Evolutionary conservation across 345 rosid species (phyloP).

Genomic region (Turnera subulata): DNA sequence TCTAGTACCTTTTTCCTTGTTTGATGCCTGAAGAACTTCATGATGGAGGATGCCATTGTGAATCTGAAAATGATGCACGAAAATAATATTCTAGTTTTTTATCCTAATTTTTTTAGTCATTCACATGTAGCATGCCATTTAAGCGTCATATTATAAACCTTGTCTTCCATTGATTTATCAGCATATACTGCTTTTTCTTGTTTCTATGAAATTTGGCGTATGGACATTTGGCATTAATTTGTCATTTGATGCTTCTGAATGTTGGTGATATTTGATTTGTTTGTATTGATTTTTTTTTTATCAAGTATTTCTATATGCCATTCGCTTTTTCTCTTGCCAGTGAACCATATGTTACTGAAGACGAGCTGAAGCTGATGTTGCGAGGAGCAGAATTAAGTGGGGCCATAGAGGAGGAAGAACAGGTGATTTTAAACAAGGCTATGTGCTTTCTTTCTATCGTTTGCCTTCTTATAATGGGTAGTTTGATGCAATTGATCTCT

Average conservation of each 20-base stretch:
- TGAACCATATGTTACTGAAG: constrained; percentile 96
- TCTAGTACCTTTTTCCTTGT: too few species aligned
- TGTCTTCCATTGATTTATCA: background rate
- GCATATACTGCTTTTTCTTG: too few species aligned
- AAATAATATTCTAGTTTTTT: too few species aligned
- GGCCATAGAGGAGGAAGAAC: constrained; percentile 99
- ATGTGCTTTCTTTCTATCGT: background rate
- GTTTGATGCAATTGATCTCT: background rate
- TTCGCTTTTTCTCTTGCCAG: constrained; percentile 29
- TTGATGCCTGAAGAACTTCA: too few species aligned
- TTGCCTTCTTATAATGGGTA: background rate
- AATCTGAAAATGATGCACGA: too few species aligned
- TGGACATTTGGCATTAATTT: background rate
- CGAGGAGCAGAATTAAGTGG: constrained; percentile 97
- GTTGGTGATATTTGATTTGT: background rate
- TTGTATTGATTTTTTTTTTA: background rate
- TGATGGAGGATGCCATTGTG: too few species aligned
- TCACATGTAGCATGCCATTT: too few species aligned
- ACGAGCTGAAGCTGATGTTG: constrained; percentile 91
- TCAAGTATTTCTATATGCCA: background rate
- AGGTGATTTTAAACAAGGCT: constrained; percentile 36
- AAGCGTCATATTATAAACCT: too few species aligned
- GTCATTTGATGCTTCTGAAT: background rate
- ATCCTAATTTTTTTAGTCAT: too few species aligned
- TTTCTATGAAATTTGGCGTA: too few species aligned